These are phyloP conservation scores for Citrullus colocynthis DNA, from an alignment of 306 rosid genomes.

Conservation along the genomic window DNA sequence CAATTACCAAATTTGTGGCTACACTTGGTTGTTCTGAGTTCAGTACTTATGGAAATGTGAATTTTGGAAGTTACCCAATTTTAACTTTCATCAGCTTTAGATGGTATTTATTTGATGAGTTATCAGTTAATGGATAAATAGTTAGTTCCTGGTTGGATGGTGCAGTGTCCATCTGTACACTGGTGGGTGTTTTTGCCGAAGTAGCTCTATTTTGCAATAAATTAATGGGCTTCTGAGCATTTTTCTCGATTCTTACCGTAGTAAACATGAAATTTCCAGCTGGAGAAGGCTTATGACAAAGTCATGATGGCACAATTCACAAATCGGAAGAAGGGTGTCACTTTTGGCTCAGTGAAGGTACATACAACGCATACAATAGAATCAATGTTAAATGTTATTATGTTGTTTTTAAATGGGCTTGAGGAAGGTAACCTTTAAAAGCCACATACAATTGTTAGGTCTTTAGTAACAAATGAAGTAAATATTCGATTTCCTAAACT, in stretches of 20 bases:
- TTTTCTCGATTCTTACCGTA: not conserved
- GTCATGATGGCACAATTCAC: constrained; percentile 90
- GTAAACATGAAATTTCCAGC: constrained; percentile 26
- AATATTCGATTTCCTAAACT: not conserved
- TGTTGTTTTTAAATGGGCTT: not conserved
- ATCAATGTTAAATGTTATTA: not conserved
- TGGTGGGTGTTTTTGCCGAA: not conserved
- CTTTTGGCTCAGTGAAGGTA: constrained; percentile 85
- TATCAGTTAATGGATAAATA: not conserved
- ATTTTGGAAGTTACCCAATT: not conserved
- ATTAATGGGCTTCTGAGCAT: not conserved
- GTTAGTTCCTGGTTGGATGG: not conserved
- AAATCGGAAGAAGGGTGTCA: constrained; percentile 86
- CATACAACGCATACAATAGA: not conserved
- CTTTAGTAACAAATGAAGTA: not conserved
- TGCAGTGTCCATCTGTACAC: not conserved
- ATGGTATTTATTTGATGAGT: not conserved
- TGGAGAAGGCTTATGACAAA: constrained; percentile 87
- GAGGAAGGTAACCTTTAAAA: not conserved
- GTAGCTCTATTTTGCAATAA: not conserved
- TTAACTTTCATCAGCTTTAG: not conserved
- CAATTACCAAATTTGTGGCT: not conserved
- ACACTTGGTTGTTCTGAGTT: not conserved
- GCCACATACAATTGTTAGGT: not conserved
- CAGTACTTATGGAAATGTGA: not conserved